Evolutionary conservation across 2,329 filamentous ascomycete species (phyloP), one percentile per base, ranked within the genome.

Genomic region (Endocalyx cinctus): DNA sequence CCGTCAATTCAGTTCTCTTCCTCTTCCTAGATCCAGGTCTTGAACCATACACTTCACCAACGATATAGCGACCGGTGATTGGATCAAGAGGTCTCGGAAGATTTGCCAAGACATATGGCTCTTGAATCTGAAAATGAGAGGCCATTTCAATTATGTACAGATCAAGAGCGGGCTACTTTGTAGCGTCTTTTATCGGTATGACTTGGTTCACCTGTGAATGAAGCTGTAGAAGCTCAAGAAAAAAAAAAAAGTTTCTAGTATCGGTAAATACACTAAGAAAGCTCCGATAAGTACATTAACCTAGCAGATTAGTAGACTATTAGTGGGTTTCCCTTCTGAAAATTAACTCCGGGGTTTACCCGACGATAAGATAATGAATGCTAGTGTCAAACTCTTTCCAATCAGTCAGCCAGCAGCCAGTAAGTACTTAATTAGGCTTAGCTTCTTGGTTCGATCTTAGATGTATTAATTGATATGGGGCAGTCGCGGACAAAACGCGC

Each of bases 1-100:
- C 74, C 8, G 70, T 72, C 29, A 83, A 54, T 50, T 83, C 79
- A 8, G 78, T 67, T 47, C 79, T 71, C 60, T 79, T 79, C 47
- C 73, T 69, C 60, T 75, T 79, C 59, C 72, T 77, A 19, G 68
- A 67, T 15, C 70, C 72, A 31, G 72, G 64, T 44, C 68, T 66
- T 53, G 74, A 73, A 41, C 77, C 76, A 47, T 72, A 77, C 23
- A 82, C 76, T 42, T 81, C 75, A 43, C 74, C 69, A 10, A 78
- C 72, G 23, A 72, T 69, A 54, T 74, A 79, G 37, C 61, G 65
- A 35, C 64, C 69, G 44, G 59, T 60, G 5, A 54, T 50, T 4
- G 58, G 62, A 42, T 78, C 73, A 31, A 81, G 64, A 3, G 77
- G 76, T 26, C 69, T 63, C 10, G 79, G 77, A 28, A 83, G 62